Base-by-base conservation (phyloP, 306 rosid species). In the Lotus japonicus region DNA sequence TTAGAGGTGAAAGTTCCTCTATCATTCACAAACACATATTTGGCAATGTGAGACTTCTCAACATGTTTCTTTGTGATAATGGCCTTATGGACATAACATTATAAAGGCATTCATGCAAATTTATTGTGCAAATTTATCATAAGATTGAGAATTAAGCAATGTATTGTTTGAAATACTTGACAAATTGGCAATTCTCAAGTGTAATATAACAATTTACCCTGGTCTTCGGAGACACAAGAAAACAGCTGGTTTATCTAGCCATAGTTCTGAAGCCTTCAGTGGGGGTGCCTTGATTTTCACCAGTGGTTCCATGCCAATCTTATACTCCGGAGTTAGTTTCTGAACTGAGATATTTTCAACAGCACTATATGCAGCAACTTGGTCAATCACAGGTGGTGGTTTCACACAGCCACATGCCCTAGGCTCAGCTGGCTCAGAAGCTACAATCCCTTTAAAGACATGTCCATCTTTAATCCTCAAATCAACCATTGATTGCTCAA, bases 161-260 rank as follows among this genome's bases (percentile, higher is more conserved):
- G 7, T 7, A 35, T 56, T 7, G 16, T 53, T 69, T 70, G 72
- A n/a, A 72, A 63, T 39, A 9, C 53, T 11, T 14, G 46, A 9
- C 4, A 42, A 68, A 41, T 26, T 23, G 45, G 18, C 44, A 69
- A 42, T 42, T 63, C 38, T 8, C 1, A 17, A 11, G 55, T 68
- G 15, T 16, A 11, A 31, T 7, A 13, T 53, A 68, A 62, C 14
- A 69, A 71, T 38, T 76, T 92, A 92, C 98, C 98, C 98, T 9
- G 96, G 98, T 38, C 95, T 85, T 61, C 98, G 75, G 48, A 92
- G 84, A 80, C 98, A 92, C 17, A 89, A 68, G 83, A 92, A 51
- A 57, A 92, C 81, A 17, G 89, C 88, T 0, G 96, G 95, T 76
- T 81, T 83, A 67, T 87, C 69, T 57, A 76, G 60, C 98, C 96